phyloP scores from a whole-genome alignment of 345 rosid genomes.

The Aquilaria sinensis region DNA sequence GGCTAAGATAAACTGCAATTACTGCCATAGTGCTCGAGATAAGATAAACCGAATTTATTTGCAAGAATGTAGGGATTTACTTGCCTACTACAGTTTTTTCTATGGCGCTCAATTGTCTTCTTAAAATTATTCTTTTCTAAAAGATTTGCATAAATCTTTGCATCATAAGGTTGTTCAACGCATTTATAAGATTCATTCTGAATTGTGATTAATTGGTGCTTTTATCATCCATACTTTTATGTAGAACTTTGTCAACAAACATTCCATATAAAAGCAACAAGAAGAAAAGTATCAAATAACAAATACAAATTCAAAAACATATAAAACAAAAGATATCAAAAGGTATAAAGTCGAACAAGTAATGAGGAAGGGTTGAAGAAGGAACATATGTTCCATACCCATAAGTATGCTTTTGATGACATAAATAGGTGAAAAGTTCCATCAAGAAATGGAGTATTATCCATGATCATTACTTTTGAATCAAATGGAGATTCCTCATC shows the following conservation, averaged over 20 bases:
- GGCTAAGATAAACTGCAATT: constrained; percentile 37
- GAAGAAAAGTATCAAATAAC: constrained; percentile 15
- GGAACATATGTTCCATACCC: constrained; percentile 14
- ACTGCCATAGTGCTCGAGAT: constrained; percentile 44
- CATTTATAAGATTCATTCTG: constrained; percentile 37
- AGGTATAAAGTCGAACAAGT: not conserved
- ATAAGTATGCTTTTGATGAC: constrained; percentile 20
- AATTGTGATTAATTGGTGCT: constrained; percentile 23
- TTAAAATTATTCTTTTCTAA: constrained; percentile 10
- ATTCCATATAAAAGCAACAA: constrained; percentile 9
- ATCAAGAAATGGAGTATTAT: constrained; percentile 22
- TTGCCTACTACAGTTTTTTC: constrained; percentile 32
- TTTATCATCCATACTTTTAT: constrained; percentile 8
- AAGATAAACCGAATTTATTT: constrained; percentile 31
- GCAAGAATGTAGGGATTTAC: constrained; percentile 7
- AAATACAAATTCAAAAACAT: constrained; percentile 6
- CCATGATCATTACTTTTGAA: constrained; percentile 39
- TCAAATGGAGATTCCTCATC: constrained; percentile 23
- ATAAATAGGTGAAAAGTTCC: constrained; percentile 31
- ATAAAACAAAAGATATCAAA: too few relatives aligned
- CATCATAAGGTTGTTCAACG: constrained; percentile 45
- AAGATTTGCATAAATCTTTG: constrained; percentile 29
- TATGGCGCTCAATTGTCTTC: constrained; percentile 17
- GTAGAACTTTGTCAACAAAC: constrained; percentile 19
- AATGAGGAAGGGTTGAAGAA: constrained; percentile 4